Evolutionary conservation across 306 rosid genomes (phyloP).

Genomic region (Canavalia ensiformis): DNA sequence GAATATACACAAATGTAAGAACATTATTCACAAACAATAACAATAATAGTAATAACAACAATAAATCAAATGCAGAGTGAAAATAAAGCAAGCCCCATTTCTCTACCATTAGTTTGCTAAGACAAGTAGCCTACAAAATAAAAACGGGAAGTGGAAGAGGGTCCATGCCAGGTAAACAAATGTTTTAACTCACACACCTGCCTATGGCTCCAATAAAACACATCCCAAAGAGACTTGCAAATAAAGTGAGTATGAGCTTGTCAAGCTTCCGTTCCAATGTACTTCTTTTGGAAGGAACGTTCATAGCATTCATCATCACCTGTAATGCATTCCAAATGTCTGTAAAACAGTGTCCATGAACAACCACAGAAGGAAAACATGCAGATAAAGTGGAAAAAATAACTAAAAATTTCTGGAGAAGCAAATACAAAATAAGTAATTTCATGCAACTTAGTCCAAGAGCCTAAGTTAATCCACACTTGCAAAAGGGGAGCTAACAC

Average conservation of each 20-base stretch:
- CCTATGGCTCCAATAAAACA: conserved; percentile 88
- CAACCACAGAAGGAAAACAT: conserved; percentile 35
- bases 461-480: neutral
- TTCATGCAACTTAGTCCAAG: neutral
- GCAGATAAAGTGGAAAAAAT: neutral
- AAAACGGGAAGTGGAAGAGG: conserved; percentile 8
- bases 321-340: conserved; percentile 55
- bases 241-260: conserved; percentile 84
- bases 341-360: conserved; percentile 35
- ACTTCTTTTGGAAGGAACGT: conserved; percentile 97
- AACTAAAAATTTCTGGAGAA: neutral
- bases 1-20: conserved; percentile 28
- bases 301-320: conserved; percentile 99
- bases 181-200: conserved; percentile 58
- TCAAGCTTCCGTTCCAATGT: conserved; percentile 95
- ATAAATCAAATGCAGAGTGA: conserved; percentile 31
- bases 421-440: conserved; percentile 11
- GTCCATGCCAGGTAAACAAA: conserved; percentile 26
- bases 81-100: conserved; percentile 33
- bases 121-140: conserved; percentile 38
- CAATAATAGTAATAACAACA: conserved; percentile 28
- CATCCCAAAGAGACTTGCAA: conserved; percentile 75
- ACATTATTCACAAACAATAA: conserved; percentile 29
- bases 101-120: conserved; percentile 4
- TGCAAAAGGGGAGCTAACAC: conserved; percentile 6